Evolutionary conservation across 2,329 filamentous ascomycete genomes (phyloP), one percentile per base, ranked within the genome.

Genomic region (Alternaria sp.): DNA sequence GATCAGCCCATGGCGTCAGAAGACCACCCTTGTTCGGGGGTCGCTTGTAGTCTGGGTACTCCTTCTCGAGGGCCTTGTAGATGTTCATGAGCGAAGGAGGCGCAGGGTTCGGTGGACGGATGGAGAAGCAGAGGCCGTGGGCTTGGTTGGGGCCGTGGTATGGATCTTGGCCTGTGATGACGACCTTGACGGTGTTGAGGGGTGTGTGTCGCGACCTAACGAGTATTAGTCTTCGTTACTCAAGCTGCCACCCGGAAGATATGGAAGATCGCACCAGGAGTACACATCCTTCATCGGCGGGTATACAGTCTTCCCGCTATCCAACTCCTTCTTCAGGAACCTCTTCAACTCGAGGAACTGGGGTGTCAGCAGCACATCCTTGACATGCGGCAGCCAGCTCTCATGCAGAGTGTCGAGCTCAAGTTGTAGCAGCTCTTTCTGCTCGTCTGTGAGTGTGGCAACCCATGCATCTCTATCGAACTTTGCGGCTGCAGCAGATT

Each of bases 111-210:
- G 96, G 96, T 4, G 95, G 90, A 10, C 92, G 92, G 59, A 98
- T 94, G 51, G 93, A 97, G 86, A 99, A 99, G 78, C 92, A 95
- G 63, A 99, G 89, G 46, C 96, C 96, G 80, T 98, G 96, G 55
- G 96, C 96, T 85, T 99, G 96, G 80, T 96, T 96, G 79, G 89
- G 80, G 79, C 97, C 97, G 84, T 99, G 96, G 81, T 99, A 99
- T 3, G 96, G 96, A 79, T 99, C 96, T 83, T 99, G 96, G 69
- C 96, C 96, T 58, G 98, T 82, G 75, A 99, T 94, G 64, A 99
- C 94, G 61, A 92, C 92, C 80, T 97, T 97, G 79, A 98, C 94
- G 14, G 86, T 90, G 82, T 90, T 84, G 72, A 99, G 90, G 8
- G 96, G 94, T 1, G 95, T 97, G 79, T 97, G 92, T 25, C 94